Conservation (phyloP, 306 rosid genomes). For the Pyrus pyrifolia region DNA sequence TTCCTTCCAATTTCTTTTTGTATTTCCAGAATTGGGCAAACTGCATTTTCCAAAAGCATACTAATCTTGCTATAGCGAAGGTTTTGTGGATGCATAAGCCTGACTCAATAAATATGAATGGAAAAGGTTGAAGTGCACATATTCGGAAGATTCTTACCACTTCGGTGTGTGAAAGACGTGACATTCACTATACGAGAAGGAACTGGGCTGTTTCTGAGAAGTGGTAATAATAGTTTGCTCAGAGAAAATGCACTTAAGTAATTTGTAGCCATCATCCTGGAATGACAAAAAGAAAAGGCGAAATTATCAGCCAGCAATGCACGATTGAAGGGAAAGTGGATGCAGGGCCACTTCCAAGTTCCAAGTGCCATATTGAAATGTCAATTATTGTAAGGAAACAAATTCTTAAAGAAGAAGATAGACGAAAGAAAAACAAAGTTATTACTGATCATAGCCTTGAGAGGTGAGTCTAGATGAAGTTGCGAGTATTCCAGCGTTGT, state of each 20-base stretch:
- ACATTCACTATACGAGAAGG: constrained; percentile 81
- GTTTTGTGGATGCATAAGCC: neutral
- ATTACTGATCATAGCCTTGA: constrained; percentile 82
- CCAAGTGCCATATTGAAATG: neutral
- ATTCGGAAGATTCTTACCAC: constrained; percentile 35
- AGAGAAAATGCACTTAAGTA: constrained; percentile 71
- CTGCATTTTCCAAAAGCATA: neutral
- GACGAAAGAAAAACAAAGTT: constrained; percentile 9
- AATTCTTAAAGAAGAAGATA: neutral
- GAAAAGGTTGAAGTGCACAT: neutral
- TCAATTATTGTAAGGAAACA: neutral
- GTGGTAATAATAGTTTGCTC: constrained; percentile 60
- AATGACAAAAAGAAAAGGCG: neutral
- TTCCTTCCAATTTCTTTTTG: neutral
- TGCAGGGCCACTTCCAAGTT: neutral
- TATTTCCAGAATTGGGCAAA: neutral
- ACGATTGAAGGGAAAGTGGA: neutral
- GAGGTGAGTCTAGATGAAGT: constrained; percentile 62
- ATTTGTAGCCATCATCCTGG: constrained; percentile 81
- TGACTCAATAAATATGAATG: neutral
- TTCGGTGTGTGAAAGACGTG: constrained; percentile 79
- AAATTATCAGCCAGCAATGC: neutral
- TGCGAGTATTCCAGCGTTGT: constrained; percentile 90
- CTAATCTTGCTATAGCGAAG: neutral
- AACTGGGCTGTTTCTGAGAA: constrained; percentile 58